Base-by-base conservation (phyloP, 2,329 filamentous ascomycete species). In the Phaeosphaeriaceae sp. region DNA sequence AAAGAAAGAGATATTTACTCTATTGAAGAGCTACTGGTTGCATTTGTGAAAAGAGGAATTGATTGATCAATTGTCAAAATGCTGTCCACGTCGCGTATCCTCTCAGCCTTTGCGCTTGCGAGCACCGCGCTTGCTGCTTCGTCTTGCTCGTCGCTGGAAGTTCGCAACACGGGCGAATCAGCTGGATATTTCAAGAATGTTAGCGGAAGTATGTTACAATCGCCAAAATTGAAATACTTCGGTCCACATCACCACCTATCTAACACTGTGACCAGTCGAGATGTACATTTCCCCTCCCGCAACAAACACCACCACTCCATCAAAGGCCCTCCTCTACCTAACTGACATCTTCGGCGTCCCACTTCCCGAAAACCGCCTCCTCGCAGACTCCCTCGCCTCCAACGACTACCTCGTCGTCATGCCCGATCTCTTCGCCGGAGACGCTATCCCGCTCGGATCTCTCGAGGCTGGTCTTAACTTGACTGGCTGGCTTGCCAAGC, bases 391-490 rank as follows among this genome's bases (percentile, higher is more conserved):
- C 15, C 60, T 76, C 26, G 72, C 76, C 22, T 61, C 65, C 28
- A 71, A 74, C 10, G 74, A 71, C 52, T 78, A 77, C 55, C 63
- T 76, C 24, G 70, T 74, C 23, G 51, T 78, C 10, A 67, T 77
- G 48, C 76, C 75, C 17, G 76, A 78, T 44, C 64, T 77, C 8
- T 78, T 77, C 60, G 60, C 59, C 13, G 75, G 75, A 28, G 75
- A 78, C 40, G 65, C 74, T 1, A 57, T 67, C 8, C 35, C 59
- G 22, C 35, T 60, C 48, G 49, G 83, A 80, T 58, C 64, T 35
- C 61, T 59, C 40, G 88, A 91, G 30, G 88, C 90, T 61, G 94
- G 95, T 80, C 94, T 95, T 79, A 79, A 82, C 67, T 65, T 80
- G 5, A 77, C 73, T 0, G 74, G 65, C 0, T 85, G 83, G 78